Evolutionary conservation across 1,284 basidiomycete species (phyloP).

Genomic region (Apiotrichum brassicae): DNA sequence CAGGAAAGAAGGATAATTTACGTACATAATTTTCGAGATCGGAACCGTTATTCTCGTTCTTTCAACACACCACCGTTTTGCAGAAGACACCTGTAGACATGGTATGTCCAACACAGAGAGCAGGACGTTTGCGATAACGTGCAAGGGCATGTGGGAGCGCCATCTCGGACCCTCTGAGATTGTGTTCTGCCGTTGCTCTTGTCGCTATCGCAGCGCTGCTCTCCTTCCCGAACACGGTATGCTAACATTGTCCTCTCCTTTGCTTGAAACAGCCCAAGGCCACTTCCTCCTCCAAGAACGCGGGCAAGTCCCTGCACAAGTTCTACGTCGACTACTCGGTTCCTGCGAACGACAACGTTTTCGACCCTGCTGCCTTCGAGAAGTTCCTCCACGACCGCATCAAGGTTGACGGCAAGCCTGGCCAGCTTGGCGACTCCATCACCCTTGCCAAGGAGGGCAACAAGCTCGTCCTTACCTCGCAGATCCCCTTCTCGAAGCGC

Average conservation of each 20-base stretch:
- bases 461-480: constrained; percentile 73
- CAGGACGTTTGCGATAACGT: no score
- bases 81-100: constrained; percentile 23
- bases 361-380: constrained; percentile 84
- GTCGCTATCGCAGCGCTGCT: no score
- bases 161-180: no score
- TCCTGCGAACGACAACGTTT: constrained; percentile 82
- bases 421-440: constrained; percentile 78
- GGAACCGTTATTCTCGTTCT: no score
- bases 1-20: no score
- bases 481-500: constrained; percentile 81
- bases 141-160: no score
- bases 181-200: no score
- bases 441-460: constrained; percentile 73
- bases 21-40: no score
- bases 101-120: constrained; percentile 9
- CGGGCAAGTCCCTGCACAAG: constrained; percentile 71
- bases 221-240: no score
- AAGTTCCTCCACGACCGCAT: constrained; percentile 91
- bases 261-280: constrained; percentile 38
- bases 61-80: constrained; percentile 14
- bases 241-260: no score
- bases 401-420: constrained; percentile 64
- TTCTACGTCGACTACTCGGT: constrained; percentile 92
- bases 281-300: constrained; percentile 41